A percentile compares a stretch with the other conserved stretches of the same genome.
Evolutionary conservation across 306 rosid genomes (phyloP).

Genomic region (Prunus campanulata): DNA sequence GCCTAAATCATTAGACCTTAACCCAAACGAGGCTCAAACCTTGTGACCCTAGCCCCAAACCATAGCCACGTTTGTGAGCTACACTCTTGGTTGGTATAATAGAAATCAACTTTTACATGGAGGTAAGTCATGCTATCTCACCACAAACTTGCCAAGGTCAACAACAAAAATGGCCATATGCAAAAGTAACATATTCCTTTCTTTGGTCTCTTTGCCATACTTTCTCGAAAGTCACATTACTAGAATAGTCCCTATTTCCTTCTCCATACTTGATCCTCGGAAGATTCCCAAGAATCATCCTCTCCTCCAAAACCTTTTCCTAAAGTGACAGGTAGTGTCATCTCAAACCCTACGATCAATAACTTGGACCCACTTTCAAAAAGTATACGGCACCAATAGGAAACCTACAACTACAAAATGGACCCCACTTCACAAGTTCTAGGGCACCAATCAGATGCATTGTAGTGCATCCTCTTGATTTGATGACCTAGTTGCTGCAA

Average conservation of each 20-base stretch:
- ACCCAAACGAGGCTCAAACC: too few species aligned
- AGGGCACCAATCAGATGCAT: not conserved
- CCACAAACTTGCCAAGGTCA: not conserved
- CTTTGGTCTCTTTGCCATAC: slow-evolving; percentile 20
- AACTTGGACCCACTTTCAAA: not conserved
- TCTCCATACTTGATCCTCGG: slow-evolving; percentile 17
- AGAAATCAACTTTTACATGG: too few species aligned
- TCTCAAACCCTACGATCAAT: not conserved
- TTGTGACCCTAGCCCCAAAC: too few species aligned
- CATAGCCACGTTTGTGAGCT: too few species aligned
- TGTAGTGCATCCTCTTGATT: not conserved
- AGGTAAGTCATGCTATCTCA: too few species aligned
- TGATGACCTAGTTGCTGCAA: not conserved
- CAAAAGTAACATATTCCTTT: slow-evolving; percentile 26
- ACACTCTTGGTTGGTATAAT: too few species aligned
- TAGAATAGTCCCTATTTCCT: not conserved
- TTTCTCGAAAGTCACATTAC: slow-evolving; percentile 2
- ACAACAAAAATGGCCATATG: not conserved
- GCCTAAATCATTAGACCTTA: too few species aligned
- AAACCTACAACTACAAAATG: not conserved
- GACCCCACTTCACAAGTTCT: slow-evolving; percentile 4
- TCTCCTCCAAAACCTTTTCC: slow-evolving; percentile 20
- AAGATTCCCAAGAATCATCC: slow-evolving; percentile 55
- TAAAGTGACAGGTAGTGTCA: slow-evolving; percentile 14
- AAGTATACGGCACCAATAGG: not conserved